phyloP scores from a whole-genome alignment of 2,329 filamentous ascomycete species.

The Colletotrichum gloeosporioides region DNA sequence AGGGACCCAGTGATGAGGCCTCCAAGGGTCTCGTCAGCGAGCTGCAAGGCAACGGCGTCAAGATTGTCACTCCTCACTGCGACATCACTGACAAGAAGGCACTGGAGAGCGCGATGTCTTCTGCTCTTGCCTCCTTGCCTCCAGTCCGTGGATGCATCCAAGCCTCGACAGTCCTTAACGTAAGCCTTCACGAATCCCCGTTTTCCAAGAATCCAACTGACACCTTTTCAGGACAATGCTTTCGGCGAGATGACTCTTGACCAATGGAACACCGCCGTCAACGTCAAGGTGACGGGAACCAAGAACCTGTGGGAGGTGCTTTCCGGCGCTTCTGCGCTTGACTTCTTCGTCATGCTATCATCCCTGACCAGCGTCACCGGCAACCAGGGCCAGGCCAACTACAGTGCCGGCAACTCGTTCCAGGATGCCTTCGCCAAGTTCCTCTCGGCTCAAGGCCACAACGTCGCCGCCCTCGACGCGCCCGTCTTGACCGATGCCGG shows the following conservation, averaged over 20 bases:
- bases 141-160: slow-evolving; percentile 1
- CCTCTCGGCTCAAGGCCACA: slow-evolving; percentile 41
- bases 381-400: slow-evolving; percentile 44
- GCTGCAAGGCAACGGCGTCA: not conserved
- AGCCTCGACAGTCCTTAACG: slow-evolving; percentile 11
- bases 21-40: slow-evolving; percentile 7
- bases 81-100: slow-evolving; percentile 6
- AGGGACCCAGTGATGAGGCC: slow-evolving; percentile 18
- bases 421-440: slow-evolving; percentile 47
- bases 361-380: slow-evolving; percentile 32
- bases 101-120: not conserved
- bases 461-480: slow-evolving; percentile 55
- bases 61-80: slow-evolving; percentile 10
- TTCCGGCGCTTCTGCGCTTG: slow-evolving; percentile 25
- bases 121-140: not conserved
- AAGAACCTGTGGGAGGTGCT: slow-evolving; percentile 35
- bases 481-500: slow-evolving; percentile 56
- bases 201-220: not conserved
- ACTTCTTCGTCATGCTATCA: slow-evolving; percentile 40
- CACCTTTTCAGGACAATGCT: slow-evolving; percentile 11
- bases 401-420: slow-evolving; percentile 48
- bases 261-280: slow-evolving; percentile 27
- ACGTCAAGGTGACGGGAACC: slow-evolving; percentile 38
- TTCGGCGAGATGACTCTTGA: slow-evolving; percentile 32
- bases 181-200: not conserved